Conservation (phyloP, 2,329 filamentous ascomycete species). For the Botrytis paeoniae region DNA sequence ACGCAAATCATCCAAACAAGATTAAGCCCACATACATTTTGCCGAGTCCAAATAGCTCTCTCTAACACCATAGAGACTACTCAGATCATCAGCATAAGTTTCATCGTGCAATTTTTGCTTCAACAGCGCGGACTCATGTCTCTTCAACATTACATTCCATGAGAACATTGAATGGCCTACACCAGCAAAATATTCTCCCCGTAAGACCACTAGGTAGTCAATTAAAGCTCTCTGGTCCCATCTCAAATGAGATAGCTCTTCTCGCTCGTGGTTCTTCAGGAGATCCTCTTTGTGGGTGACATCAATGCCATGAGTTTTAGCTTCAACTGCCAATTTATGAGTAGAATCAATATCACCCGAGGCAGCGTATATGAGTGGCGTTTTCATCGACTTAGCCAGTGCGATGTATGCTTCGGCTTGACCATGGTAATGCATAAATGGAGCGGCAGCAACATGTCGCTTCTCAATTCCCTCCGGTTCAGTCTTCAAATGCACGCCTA, state of each 20-base stretch:
- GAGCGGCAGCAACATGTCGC: slow-evolving; percentile 35
- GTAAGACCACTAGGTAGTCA: slow-evolving; percentile 49
- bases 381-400: slow-evolving; percentile 35
- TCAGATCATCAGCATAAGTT: slow-evolving; percentile 17
- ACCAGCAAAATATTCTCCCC: slow-evolving; percentile 44
- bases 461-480: slow-evolving; percentile 26
- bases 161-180: slow-evolving; percentile 46
- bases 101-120: slow-evolving; percentile 13
- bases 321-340: slow-evolving; percentile 40
- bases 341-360: slow-evolving; percentile 43
- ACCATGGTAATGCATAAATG: slow-evolving; percentile 36
- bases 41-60: slow-evolving; percentile 18
- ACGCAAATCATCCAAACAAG: not conserved
- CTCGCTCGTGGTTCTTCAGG: slow-evolving; percentile 38
- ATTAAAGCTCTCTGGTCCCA: slow-evolving; percentile 50
- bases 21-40: slow-evolving; percentile 21
- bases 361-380: slow-evolving; percentile 44
- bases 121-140: slow-evolving; percentile 25
- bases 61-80: slow-evolving; percentile 18
- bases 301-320: slow-evolving; percentile 38
- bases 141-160: slow-evolving; percentile 45
- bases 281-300: slow-evolving; percentile 46
- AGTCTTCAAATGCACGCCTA: slow-evolving; percentile 38
- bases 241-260: slow-evolving; percentile 39
- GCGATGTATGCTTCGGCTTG: slow-evolving; percentile 42